A percentile compares a stretch with the other conserved stretches of the same genome.
Conservation (phyloP, 805 yeast genomes). For the Kregervanrija pseudodelftensis region DNA sequence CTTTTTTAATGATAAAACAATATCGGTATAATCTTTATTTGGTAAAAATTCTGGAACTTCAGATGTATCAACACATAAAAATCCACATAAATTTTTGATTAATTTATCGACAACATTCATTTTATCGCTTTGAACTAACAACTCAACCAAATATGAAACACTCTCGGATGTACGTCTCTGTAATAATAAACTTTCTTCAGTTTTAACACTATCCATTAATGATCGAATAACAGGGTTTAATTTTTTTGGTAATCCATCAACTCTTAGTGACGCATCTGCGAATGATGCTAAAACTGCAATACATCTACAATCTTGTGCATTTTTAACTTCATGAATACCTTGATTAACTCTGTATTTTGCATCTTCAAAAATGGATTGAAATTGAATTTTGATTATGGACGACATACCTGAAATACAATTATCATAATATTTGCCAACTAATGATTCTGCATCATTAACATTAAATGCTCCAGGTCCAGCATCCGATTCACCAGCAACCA, state of each 20-base stretch:
- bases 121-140: constrained; percentile 51
- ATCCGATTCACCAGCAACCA: constrained; percentile 89
- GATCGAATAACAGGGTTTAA: constrained; percentile 84
- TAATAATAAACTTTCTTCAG: constrained; percentile 56
- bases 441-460: constrained; percentile 65
- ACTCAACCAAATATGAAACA: constrained; percentile 55
- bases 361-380: constrained; percentile 70
- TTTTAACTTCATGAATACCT: constrained; percentile 64
- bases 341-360: constrained; percentile 59
- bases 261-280: constrained; percentile 64
- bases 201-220: constrained; percentile 85
- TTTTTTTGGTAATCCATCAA: constrained; percentile 73
- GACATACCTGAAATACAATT: constrained; percentile 56
- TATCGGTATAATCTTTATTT: constrained; percentile 44
- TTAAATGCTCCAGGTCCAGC: constrained; percentile 94
- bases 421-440: constrained; percentile 56
- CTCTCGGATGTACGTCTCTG: constrained; percentile 69
- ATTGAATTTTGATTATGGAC: constrained; percentile 62
- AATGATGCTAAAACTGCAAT: constrained; percentile 62
- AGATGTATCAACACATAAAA: constrained; percentile 88
- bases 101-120: constrained; percentile 80
- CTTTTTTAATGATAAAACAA: constrained; percentile 66
- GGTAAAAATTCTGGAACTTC: constrained; percentile 90
- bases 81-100: constrained; percentile 83
- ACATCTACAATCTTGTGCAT: constrained; percentile 42